These are phyloP conservation scores for Aspergillus sclerotioniger DNA, from an alignment of 495 filamentous ascomycete species.

Conservation along the genomic window DNA sequence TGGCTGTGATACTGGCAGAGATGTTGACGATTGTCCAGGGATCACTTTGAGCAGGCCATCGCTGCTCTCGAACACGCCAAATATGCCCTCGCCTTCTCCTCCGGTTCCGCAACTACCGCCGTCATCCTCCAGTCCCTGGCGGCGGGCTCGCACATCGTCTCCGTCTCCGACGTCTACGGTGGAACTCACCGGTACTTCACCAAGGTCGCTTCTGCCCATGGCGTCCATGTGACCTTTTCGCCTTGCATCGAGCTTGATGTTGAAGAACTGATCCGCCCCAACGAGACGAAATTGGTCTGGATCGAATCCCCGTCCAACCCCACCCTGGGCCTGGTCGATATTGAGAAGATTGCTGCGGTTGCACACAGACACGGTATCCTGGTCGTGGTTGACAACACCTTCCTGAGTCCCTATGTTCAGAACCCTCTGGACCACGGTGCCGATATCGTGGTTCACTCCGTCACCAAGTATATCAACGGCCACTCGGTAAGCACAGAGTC, in stretches of 20 bases:
- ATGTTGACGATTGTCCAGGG: slow-evolving; percentile 39
- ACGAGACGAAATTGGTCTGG: slow-evolving; percentile 91
- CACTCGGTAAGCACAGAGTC: slow-evolving; percentile 58
- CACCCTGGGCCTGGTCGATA: slow-evolving; percentile 88
- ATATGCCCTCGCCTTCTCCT: slow-evolving; percentile 91
- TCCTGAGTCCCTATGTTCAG: slow-evolving; percentile 92
- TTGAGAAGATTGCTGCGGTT: slow-evolving; percentile 72
- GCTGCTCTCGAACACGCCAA: slow-evolving; percentile 90
- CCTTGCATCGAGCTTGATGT: slow-evolving; percentile 86
- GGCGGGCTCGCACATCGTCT: slow-evolving; percentile 88
- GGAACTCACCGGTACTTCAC: slow-evolving; percentile 99
- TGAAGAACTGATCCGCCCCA: slow-evolving; percentile 72
- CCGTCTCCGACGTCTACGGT: slow-evolving; percentile 95
- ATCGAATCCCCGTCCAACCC: slow-evolving; percentile 96
- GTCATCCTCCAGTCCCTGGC: slow-evolving; percentile 90
- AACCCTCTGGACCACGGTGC: slow-evolving; percentile 94
- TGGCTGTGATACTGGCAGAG: not conserved
- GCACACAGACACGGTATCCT: slow-evolving; percentile 87
- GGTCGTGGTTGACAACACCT: slow-evolving; percentile 99
- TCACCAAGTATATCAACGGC: slow-evolving; percentile 99
- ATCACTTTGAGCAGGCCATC: slow-evolving; percentile 89
- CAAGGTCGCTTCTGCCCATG: slow-evolving; percentile 91
- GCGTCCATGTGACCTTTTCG: slow-evolving; percentile 91
- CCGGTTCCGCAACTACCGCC: slow-evolving; percentile 91
- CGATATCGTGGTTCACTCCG: slow-evolving; percentile 96